Evolutionary conservation across 352 stramenopile genomes (phyloP).

Genomic region (Chrysophaeum taylorii): DNA sequence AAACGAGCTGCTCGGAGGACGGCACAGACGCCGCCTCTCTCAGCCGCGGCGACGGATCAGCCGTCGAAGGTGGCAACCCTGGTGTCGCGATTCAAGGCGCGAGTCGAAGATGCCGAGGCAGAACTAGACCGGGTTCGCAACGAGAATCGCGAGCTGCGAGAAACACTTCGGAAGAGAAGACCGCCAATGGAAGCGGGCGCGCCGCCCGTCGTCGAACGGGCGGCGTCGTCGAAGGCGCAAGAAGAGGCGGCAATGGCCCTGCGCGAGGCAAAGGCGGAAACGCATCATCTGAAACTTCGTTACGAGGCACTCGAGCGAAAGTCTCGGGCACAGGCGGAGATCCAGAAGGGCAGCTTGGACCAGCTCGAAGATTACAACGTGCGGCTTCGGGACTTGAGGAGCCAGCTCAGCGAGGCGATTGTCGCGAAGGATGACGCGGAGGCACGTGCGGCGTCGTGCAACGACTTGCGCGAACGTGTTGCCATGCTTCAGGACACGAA

Average conservation of each 20-base stretch:
- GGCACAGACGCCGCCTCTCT: not conserved
- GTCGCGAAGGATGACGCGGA: constrained; percentile 66
- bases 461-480: constrained; percentile 66
- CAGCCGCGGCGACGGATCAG: not conserved
- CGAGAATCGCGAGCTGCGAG: not conserved
- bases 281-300: constrained; percentile 65
- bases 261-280: constrained; percentile 59
- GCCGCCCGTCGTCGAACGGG: not conserved
- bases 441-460: constrained; percentile 44
- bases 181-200: not conserved
- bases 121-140: not conserved
- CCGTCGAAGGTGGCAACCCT: not conserved
- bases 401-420: constrained; percentile 57
- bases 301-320: constrained; percentile 76
- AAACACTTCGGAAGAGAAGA: not conserved
- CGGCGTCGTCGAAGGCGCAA: not conserved
- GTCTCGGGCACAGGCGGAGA: constrained; percentile 58
- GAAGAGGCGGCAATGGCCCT: constrained; percentile 22
- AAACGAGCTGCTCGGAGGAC: not conserved
- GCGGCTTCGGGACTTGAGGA: constrained; percentile 70
- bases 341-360: constrained; percentile 69
- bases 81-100: not conserved
- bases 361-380: constrained; percentile 78
- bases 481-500: constrained; percentile 58
- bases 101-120: not conserved